Percentiles rank a stretch among this genome's conserved stretches.
phyloP scores from a whole-genome alignment of 768 basidiomycete species.

The Hypholoma fasciculare region DNA sequence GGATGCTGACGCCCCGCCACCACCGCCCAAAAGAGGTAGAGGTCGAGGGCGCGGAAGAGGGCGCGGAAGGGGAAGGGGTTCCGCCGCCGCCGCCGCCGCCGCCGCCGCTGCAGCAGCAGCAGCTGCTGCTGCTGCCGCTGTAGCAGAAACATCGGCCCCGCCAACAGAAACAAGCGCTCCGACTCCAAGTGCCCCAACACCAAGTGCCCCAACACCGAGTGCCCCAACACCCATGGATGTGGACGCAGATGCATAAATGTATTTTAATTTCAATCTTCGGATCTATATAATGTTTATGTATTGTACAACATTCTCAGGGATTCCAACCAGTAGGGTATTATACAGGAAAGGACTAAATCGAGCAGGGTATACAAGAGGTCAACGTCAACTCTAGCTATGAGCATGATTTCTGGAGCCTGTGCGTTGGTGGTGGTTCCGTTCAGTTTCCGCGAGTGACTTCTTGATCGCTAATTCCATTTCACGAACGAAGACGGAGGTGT shows the following conservation, averaged over 20 bases:
- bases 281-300: neutral
- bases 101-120: conserved; percentile 16
- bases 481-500: conserved; percentile 9
- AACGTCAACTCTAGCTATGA: neutral
- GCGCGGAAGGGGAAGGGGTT: conserved; percentile 33
- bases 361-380: neutral
- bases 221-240: conserved; percentile 29
- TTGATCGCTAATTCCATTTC: conserved; percentile 16
- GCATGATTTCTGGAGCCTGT: neutral
- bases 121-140: conserved; percentile 16
- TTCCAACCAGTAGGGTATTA: neutral
- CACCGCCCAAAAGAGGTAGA: conserved; percentile 28
- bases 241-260: conserved; percentile 19
- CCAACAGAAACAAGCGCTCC: conserved; percentile 35
- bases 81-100: conserved; percentile 15
- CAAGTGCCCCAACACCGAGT: conserved; percentile 27
- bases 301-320: neutral
- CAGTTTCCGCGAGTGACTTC: conserved; percentile 9
- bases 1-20: conserved; percentile 9
- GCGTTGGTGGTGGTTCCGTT: neutral
- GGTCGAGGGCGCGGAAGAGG: conserved; percentile 35
- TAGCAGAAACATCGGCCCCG: conserved; percentile 6
- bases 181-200: neutral
- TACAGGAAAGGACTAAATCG: neutral
- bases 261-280: conserved; percentile 1